Base-by-base conservation (phyloP, 2,329 filamentous ascomycete species). In the Thermothelomyces thermophilus region DNA sequence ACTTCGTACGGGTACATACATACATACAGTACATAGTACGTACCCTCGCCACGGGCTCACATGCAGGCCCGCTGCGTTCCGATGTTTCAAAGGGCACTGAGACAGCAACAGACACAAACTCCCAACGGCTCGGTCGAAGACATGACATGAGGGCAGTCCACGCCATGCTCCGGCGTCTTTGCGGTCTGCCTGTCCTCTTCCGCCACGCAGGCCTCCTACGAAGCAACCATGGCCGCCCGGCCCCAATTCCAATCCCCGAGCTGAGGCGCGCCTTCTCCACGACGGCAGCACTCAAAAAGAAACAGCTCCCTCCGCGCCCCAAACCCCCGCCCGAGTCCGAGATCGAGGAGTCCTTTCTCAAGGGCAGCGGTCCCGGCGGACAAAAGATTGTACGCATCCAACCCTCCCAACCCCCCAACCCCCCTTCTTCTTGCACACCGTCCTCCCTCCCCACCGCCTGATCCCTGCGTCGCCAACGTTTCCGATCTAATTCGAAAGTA, bases 281-380 rank as follows among this genome's bases (percentile, higher is more conserved):
- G 3, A 9, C 33, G 16, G 16, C 13, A 6, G 6, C 33, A 14
- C 13, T 35, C 13, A 6, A 35, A 3, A 16, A 16, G 28, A 17
- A 26, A 8, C n/a, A 41, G 51, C 73, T 94, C 62, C 90, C 91
- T 1, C 84, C 89, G 5, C 82, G 90, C 3, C 84, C 86, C 13
- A 79, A 74, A 53, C 76, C 82, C 11, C 80, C 93, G 17, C 76
- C 83, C 11, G 90, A 95, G 58, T 72, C 76, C 16, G 90, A 96
- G 46, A 82, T 97, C 58, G 82, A 84, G 50, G 87, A 96, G 63
- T 78, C 77, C 36, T 97, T 94, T 69, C 76, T 98, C 53, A 95
- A 93, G 66, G 93, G 93, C 60, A 87, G 82, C 59, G 93, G 93
- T 1, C 91, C 93, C 0, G 93, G 93, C 20, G 93, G 93, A 0